Conservation (phyloP, 768 basidiomycete species). For the Termitomyces sp. region DNA sequence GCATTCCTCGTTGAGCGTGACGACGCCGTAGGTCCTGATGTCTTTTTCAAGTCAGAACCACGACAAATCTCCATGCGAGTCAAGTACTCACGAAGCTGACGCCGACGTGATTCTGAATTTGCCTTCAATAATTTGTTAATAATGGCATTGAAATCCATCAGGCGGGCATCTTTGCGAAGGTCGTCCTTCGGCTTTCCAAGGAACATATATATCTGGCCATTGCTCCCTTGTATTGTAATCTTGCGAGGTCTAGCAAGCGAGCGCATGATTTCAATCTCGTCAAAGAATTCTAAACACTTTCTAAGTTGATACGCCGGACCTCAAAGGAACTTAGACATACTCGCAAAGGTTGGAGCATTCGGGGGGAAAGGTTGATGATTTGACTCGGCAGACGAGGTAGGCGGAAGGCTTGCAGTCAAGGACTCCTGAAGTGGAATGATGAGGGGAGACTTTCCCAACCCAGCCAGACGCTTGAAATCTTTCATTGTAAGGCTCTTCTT, state of each 20-base stretch:
- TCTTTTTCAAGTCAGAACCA: slow-evolving; percentile 37
- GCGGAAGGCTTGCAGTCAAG: slow-evolving; percentile 83
- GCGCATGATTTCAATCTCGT: slow-evolving; percentile 86
- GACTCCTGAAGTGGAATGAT: slow-evolving; percentile 93
- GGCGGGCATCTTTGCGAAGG: slow-evolving; percentile 89
- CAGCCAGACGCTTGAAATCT: slow-evolving; percentile 49
- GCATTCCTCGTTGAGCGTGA: slow-evolving; percentile 94
- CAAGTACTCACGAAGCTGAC: slow-evolving; percentile 73
- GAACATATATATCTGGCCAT: slow-evolving; percentile 85
- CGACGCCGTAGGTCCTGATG: slow-evolving; percentile 97
- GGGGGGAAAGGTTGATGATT: slow-evolving; percentile 78
- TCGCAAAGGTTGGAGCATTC: slow-evolving; percentile 67
- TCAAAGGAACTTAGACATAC: slow-evolving; percentile 32
- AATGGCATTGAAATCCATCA: slow-evolving; percentile 98
- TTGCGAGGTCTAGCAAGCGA: slow-evolving; percentile 91
- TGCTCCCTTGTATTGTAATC: slow-evolving; percentile 75
- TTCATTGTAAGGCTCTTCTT: slow-evolving; percentile 41
- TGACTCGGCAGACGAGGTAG: slow-evolving; percentile 54
- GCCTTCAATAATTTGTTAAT: slow-evolving; percentile 95
- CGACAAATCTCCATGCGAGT: not conserved
- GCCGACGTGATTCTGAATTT: slow-evolving; percentile 86
- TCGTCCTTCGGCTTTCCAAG: slow-evolving; percentile 97
- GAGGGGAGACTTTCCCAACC: slow-evolving; percentile 55
- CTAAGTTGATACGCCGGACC: not conserved
- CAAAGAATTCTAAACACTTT: slow-evolving; percentile 53